These are phyloP conservation scores for Aegilops sharonensis DNA, from an alignment of 176 grass and related monocot genomes.

Conservation along the genomic window DNA sequence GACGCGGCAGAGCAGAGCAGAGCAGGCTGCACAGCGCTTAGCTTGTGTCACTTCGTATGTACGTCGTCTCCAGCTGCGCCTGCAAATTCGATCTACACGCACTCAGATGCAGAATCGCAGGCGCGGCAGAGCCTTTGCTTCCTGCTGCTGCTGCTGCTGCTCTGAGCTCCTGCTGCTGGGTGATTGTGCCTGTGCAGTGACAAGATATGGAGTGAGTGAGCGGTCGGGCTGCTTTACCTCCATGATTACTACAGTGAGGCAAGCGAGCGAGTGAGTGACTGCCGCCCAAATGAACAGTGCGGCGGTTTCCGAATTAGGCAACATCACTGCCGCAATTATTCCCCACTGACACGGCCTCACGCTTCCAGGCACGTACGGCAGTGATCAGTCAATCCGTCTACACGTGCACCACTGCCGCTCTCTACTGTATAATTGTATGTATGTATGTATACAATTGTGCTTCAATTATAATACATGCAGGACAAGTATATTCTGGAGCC, in stretches of 20 bases:
- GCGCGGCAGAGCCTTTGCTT: neutral
- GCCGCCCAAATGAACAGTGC: neutral
- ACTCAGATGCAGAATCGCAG: neutral
- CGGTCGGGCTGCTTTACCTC: neutral
- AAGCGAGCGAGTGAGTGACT: neutral
- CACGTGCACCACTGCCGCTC: neutral
- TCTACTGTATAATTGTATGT: neutral
- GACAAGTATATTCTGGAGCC: too few relatives aligned
- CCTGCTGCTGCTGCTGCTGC: neutral
- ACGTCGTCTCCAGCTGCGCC: neutral
- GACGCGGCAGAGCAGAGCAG: neutral
- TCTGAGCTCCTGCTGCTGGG: neutral
- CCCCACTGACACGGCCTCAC: neutral
- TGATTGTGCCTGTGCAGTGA: neutral
- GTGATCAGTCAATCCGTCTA: neutral
- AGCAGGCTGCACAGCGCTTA: neutral
- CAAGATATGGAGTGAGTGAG: neutral
- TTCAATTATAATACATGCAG: too few relatives aligned
- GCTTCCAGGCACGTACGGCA: neutral
- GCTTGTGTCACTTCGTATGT: neutral
- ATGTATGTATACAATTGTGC: neutral
- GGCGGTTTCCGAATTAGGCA: conserved; percentile 14
- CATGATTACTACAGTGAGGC: neutral
- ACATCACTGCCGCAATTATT: conserved; percentile 18
- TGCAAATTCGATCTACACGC: neutral